Evolutionary conservation across 805 yeast genomes (phyloP).

Genomic region (Schizosaccharomyces pombe): DNA sequence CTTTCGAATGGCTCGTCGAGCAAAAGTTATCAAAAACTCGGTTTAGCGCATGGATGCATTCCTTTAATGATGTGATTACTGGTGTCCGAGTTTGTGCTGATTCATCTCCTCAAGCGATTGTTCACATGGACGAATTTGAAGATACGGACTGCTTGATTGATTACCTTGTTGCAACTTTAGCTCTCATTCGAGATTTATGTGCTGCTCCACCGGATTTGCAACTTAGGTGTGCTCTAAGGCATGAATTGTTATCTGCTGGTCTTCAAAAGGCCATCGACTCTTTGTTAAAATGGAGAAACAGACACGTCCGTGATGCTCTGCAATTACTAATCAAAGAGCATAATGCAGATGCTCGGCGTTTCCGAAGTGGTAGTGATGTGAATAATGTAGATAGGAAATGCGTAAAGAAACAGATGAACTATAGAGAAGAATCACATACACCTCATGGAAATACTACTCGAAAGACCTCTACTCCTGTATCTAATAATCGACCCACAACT

Average conservation of each 20-base stretch:
- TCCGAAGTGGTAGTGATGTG: no score
- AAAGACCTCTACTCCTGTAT: no score
- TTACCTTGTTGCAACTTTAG: not conserved
- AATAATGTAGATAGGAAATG: no score
- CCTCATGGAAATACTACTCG: no score
- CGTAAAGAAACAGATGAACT: no score
- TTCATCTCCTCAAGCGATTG: not conserved
- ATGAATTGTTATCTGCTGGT: not conserved
- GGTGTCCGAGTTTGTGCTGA: not conserved
- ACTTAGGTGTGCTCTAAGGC: not conserved
- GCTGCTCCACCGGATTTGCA: not conserved
- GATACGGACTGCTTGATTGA: not conserved
- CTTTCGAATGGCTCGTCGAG: not conserved
- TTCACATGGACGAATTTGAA: not conserved
- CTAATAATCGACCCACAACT: no score
- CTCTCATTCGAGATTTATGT: not conserved
- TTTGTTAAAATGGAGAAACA: no score
- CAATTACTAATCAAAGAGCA: no score
- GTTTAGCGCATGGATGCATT: not conserved
- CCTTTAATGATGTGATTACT: not conserved
- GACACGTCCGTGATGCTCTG: no score
- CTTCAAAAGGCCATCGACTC: no score
- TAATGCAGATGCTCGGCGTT: no score
- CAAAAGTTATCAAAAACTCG: not conserved
- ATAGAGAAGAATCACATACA: no score